A percentile compares a stretch with the other conserved stretches of the same genome.
These are phyloP conservation scores for Drechslerella dactyloides DNA, from an alignment of 2,329 filamentous ascomycete genomes.

Conservation along the genomic window DNA sequence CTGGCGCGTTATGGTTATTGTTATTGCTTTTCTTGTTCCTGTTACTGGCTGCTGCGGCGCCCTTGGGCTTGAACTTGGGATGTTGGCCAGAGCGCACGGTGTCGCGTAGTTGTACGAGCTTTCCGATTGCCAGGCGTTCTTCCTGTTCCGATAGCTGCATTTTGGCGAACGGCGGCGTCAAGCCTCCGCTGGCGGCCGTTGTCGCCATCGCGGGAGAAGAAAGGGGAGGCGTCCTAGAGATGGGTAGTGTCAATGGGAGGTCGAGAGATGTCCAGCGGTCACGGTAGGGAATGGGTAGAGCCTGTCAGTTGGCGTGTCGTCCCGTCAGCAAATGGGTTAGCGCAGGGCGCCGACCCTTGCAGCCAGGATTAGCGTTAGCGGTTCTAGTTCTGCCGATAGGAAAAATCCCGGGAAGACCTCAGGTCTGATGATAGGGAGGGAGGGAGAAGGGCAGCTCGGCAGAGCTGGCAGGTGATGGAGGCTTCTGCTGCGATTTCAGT, in stretches of 20 bases:
- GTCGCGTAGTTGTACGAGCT: conserved; percentile 35
- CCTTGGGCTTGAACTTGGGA: conserved; percentile 28
- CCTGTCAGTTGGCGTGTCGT: too few relatives aligned
- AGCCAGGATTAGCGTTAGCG: background rate
- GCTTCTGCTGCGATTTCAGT: conserved; percentile 3
- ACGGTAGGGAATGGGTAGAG: background rate
- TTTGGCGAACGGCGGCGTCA: conserved; percentile 30
- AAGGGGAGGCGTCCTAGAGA: background rate
- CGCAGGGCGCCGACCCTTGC: too few relatives aligned
- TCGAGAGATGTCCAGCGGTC: background rate
- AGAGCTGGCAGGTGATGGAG: background rate
- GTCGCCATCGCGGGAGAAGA: conserved; percentile 1
- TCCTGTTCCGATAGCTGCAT: conserved; percentile 37
- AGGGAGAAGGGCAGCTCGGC: background rate
- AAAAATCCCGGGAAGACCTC: background rate
- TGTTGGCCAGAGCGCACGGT: conserved; percentile 34
- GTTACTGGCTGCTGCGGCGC: background rate
- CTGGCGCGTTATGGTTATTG: conserved; percentile 5
- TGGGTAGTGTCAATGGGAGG: background rate
- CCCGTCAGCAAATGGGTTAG: too few relatives aligned
- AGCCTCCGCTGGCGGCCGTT: conserved; percentile 23
- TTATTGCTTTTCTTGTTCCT: conserved; percentile 13
- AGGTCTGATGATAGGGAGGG: too few relatives aligned
- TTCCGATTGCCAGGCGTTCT: conserved; percentile 28
- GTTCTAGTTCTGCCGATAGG: background rate